Base-by-base conservation (phyloP, 306 rosid species). In the Albizia julibrissin region DNA sequence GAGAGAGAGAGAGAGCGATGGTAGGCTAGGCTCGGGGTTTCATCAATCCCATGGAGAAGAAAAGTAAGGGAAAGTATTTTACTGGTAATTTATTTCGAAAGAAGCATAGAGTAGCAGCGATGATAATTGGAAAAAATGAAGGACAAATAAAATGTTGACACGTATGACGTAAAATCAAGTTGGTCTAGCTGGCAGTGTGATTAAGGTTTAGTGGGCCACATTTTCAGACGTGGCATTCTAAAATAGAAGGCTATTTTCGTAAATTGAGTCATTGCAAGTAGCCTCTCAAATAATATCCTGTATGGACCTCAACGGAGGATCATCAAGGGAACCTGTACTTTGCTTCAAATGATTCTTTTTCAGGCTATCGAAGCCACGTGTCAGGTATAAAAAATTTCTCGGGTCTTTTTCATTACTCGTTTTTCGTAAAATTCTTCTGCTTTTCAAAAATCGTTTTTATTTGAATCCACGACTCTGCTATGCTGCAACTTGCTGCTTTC, bases 181-280 rank as follows among this genome's bases (percentile, higher is more conserved):
- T 5, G n/a, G 73, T 76, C 44, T 31, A 44, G 72, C 82, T 84
- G 83, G 81, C 85, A 67, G 12, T 15, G 11, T 1, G 10, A 1
- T 16, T 39, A 37, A 50, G 1, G 13, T 12, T 16, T 6, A 22
- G 75, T n/a, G 84, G 81, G 84, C 44, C 58, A n/a, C 4, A 15
- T 2, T 42, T 12, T 39, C 69, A 50, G 37, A 79, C 58, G 54
- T 82, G 81, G 15, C 91, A 81, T 69, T 87, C 80, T 12, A 27
- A 10, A 52, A 43, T 58, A 66, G 86, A 68, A 47, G 84, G 82
- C 16, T 68, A 72, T 43, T 75, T 79, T 62, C 50, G 43, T 77
- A 71, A 58, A 52, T 65, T 16, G 83, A 9, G 72, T 8, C 22
- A 10, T 0, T 58, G 15, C 65, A 58, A 22, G 15, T 22, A 8